A percentile compares a stretch with the other conserved stretches of the same genome.
phyloP scores from a whole-genome alignment of 2,329 filamentous ascomycete species.

The Diplodia intermedia region DNA sequence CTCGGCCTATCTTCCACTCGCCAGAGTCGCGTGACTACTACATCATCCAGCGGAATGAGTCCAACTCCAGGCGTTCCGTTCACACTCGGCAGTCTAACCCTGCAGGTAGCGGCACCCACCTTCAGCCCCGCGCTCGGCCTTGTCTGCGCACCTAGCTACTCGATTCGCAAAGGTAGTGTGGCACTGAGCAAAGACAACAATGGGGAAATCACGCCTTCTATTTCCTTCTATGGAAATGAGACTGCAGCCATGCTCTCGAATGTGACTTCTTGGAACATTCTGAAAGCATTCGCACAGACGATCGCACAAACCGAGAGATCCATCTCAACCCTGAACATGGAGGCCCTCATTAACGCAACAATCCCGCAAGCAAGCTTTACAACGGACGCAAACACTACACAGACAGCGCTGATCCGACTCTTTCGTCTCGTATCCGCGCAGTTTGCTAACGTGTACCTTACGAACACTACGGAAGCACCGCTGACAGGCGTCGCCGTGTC shows the following conservation, averaged over 20 bases:
- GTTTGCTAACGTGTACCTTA: neutral
- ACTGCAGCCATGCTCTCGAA: neutral
- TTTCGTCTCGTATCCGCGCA: neutral
- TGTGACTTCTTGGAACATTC: neutral
- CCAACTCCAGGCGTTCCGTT: too few species aligned
- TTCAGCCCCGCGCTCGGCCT: too few species aligned
- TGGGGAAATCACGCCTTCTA: too few species aligned
- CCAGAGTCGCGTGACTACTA: too few species aligned
- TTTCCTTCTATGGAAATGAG: too few species aligned
- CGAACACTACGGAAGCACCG: neutral
- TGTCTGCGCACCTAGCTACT: too few species aligned
- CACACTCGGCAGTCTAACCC: too few species aligned
- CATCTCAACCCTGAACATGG: neutral
- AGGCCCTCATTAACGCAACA: neutral
- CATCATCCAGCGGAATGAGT: too few species aligned
- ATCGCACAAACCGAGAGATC: neutral
- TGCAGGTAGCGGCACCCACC: too few species aligned
- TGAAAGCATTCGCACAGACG: neutral
- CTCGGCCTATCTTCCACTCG: too few species aligned
- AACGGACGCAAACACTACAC: neutral
- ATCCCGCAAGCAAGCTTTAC: neutral
- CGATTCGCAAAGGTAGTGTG: too few species aligned
- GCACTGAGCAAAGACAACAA: too few species aligned
- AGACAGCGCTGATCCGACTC: neutral
- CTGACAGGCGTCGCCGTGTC: neutral